Conservation (phyloP, 2,329 filamentous ascomycete genomes). For the Dothistroma pini region DNA sequence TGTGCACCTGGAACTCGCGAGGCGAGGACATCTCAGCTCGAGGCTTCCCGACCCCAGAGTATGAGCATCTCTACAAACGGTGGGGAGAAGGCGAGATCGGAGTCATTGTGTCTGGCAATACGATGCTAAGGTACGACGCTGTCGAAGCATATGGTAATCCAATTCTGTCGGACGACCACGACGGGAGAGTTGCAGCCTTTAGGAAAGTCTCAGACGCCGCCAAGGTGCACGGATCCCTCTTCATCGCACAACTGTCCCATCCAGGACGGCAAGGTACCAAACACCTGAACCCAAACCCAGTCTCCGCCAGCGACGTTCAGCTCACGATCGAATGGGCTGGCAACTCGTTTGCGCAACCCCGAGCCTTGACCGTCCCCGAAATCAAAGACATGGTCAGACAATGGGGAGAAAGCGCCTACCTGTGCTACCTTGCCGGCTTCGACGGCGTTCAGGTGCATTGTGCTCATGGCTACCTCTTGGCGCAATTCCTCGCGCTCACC, state of each 20-base stretch:
- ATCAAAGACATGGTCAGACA: constrained; percentile 29
- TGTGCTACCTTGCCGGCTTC: constrained; percentile 30
- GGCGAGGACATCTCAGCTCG: constrained; percentile 24
- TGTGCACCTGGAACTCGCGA: constrained; percentile 29
- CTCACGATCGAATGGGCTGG: constrained; percentile 28
- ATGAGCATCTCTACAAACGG: constrained; percentile 27
- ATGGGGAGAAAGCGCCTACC: constrained; percentile 27
- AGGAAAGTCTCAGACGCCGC: constrained; percentile 20
- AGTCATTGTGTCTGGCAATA: constrained; percentile 31
- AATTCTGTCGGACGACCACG: constrained; percentile 29
- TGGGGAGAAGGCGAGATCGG: constrained; percentile 34
- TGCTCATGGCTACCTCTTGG: constrained; percentile 42
- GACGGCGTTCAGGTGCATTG: constrained; percentile 35
- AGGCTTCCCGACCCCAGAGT: constrained; percentile 28
- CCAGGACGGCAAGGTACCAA: constrained; percentile 31
- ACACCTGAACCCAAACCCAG: constrained; percentile 30
- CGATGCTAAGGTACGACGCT: constrained; percentile 31
- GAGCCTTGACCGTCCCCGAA: constrained; percentile 27
- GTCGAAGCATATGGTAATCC: constrained; percentile 34
- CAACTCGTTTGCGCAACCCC: constrained; percentile 30
- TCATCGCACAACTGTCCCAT: constrained; percentile 32
- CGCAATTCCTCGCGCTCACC: constrained; percentile 40
- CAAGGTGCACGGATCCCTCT: constrained; percentile 28
- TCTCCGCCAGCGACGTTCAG: constrained; percentile 33
- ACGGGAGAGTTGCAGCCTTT: constrained; percentile 27